These are phyloP conservation scores for Parietaria judaica DNA, from an alignment of 306 rosid species.

Conservation along the genomic window DNA sequence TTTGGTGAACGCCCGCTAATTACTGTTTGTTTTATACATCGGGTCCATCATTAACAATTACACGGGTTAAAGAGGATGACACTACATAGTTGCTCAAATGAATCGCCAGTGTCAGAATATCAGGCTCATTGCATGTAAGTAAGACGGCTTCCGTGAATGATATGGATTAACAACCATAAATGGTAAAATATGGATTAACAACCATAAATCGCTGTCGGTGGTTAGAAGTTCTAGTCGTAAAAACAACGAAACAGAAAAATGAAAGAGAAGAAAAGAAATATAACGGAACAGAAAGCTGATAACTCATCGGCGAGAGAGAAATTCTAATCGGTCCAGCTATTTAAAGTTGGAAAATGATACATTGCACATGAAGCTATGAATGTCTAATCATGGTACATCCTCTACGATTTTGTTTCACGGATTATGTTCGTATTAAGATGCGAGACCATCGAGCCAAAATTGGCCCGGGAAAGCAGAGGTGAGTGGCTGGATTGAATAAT, in stretches of 20 bases:
- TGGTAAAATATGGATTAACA: neutral
- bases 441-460: neutral
- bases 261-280: too few relatives aligned
- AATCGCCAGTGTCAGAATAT: neutral
- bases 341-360: neutral
- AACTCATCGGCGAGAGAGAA: neutral
- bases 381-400: too few relatives aligned
- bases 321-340: neutral
- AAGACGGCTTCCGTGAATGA: neutral
- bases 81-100: too few relatives aligned
- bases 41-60: too few relatives aligned
- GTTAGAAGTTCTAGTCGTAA: too few relatives aligned
- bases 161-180: neutral
- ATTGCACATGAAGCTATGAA: neutral
- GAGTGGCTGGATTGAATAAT: neutral
- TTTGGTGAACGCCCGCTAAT: too few relatives aligned
- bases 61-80: too few relatives aligned
- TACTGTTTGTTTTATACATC: too few relatives aligned
- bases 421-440: neutral
- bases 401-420: too few relatives aligned
- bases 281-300: neutral
- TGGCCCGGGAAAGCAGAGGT: constrained; percentile 1
- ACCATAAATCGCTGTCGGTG: neutral
- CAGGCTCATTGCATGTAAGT: neutral
- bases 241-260: neutral